These are phyloP conservation scores for Starmerella riodocensis DNA, from an alignment of 805 yeast genomes.

Conservation along the genomic window DNA sequence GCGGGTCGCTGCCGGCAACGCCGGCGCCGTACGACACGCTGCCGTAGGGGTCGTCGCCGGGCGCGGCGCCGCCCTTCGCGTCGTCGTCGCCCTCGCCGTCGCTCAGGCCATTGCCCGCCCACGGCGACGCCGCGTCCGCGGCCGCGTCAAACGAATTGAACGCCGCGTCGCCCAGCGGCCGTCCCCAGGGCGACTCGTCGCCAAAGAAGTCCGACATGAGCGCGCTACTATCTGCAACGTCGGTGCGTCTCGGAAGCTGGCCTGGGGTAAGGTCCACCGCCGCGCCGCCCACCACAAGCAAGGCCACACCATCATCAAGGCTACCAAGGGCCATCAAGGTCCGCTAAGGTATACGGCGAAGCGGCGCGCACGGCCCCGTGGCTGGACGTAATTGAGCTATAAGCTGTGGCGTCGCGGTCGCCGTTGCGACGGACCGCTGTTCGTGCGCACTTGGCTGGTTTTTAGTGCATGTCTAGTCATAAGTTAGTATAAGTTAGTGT, in stretches of 20 bases:
- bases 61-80: background rate
- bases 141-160: background rate
- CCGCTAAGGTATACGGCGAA: background rate
- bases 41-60: background rate
- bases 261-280: background rate
- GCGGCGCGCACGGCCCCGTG: background rate
- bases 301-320: background rate
- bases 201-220: conserved; percentile 11
- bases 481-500: background rate
- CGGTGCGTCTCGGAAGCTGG: background rate
- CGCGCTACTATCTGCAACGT: background rate
- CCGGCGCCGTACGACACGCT: conserved; percentile 1
- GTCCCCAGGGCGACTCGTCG: conserved; percentile 16
- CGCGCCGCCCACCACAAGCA: background rate
- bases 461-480: background rate
- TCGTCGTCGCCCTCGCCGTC: background rate
- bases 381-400: background rate
- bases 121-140: conserved; percentile 7
- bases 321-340: background rate
- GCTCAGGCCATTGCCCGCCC: conserved; percentile 1
- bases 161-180: conserved; percentile 1
- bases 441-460: background rate
- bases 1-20: too few relatives aligned
- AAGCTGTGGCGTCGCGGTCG: too few relatives aligned
- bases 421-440: too few relatives aligned